Evolutionary conservation across 768 basidiomycete genomes (phyloP).

Genomic region (Hortiboletus campestris): DNA sequence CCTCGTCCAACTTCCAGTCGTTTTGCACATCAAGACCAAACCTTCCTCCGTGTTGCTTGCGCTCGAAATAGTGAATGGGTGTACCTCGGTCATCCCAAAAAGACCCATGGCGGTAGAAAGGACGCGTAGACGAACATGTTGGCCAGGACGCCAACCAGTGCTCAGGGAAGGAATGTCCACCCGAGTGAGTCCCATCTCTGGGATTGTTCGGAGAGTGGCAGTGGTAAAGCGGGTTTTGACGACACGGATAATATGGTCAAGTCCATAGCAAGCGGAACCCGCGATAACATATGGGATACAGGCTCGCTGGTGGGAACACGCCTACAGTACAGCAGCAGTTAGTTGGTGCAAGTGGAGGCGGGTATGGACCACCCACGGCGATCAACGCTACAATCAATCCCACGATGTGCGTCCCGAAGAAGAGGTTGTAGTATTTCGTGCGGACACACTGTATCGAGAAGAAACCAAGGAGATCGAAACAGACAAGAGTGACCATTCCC

Average conservation of each 20-base stretch:
- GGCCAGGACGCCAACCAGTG: slow-evolving; percentile 81
- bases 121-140: slow-evolving; percentile 75
- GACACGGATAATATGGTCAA: slow-evolving; percentile 59
- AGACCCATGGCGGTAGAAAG: slow-evolving; percentile 54
- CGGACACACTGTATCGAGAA: slow-evolving; percentile 60
- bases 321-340: slow-evolving; percentile 21
- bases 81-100: slow-evolving; percentile 57
- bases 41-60: slow-evolving; percentile 57
- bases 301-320: slow-evolving; percentile 49
- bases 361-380: slow-evolving; percentile 42
- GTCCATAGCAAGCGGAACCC: slow-evolving; percentile 46
- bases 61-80: slow-evolving; percentile 83
- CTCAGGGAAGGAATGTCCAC: slow-evolving; percentile 61
- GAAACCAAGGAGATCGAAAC: slow-evolving; percentile 56
- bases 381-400: slow-evolving; percentile 54
- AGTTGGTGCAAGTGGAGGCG: neutral
- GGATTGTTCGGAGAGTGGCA: slow-evolving; percentile 59
- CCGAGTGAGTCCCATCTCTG: slow-evolving; percentile 60
- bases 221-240: slow-evolving; percentile 60
- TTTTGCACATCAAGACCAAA: slow-evolving; percentile 65
- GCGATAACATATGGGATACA: slow-evolving; percentile 57
- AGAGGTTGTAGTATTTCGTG: slow-evolving; percentile 60
- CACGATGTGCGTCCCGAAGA: slow-evolving; percentile 58
- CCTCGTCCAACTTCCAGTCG: slow-evolving; percentile 62
- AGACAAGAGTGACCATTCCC: slow-evolving; percentile 52